A percentile compares a stretch with the other conserved stretches of the same genome.
Conservation (phyloP, 805 yeast species). For the Spathaspora girioi region DNA sequence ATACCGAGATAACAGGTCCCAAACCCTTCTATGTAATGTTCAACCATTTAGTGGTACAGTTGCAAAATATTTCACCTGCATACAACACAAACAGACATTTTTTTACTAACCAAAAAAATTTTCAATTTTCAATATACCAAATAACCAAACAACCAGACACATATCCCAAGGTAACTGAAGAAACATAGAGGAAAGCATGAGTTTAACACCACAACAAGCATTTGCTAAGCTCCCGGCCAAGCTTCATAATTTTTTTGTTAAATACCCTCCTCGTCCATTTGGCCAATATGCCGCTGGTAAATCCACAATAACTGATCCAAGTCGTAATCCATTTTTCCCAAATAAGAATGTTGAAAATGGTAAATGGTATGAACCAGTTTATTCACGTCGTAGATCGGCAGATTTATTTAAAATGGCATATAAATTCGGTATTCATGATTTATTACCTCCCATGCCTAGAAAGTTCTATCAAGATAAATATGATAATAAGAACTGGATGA, state of each 20-base stretch:
- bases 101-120: not conserved
- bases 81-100: not conserved
- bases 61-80: not conserved
- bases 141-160: too few species aligned
- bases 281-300: conserved; percentile 62
- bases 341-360: conserved; percentile 81
- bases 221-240: conserved; percentile 64
- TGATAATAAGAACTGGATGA: conserved; percentile 62
- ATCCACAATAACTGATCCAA: conserved; percentile 58
- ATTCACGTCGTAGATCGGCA: conserved; percentile 77
- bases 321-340: conserved; percentile 84
- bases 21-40: too few species aligned
- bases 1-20: too few species aligned
- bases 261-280: conserved; percentile 83
- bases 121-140: not conserved
- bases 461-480: conserved; percentile 78
- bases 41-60: too few species aligned
- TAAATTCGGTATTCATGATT: conserved; percentile 72
- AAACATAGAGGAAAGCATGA: conserved; percentile 13
- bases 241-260: conserved; percentile 70
- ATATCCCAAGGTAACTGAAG: not conserved
- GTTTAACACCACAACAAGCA: conserved; percentile 36
- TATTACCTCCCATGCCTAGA: conserved; percentile 69
- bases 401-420: conserved; percentile 80
- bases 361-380: conserved; percentile 71